Evolutionary conservation across 2,329 filamentous ascomycete genomes (phyloP).

Genomic region (Seiridium cupressi): DNA sequence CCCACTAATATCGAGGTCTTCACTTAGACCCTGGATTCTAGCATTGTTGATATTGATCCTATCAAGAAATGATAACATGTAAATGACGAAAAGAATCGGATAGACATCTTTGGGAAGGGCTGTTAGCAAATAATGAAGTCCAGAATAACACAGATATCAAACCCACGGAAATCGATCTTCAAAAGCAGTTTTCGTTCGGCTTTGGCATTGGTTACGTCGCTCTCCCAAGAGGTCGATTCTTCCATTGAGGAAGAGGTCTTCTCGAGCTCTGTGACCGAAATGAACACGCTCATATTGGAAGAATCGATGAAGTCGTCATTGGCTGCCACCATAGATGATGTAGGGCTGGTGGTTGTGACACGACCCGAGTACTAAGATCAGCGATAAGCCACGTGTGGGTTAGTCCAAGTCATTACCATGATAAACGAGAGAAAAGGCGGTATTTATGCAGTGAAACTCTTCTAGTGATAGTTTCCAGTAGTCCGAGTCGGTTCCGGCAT

Average conservation of each 20-base stretch:
- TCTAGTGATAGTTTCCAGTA: neutral
- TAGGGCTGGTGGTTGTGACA: neutral
- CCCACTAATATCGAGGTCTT: conserved; percentile 38
- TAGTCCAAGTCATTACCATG: neutral
- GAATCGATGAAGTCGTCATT: neutral
- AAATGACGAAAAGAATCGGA: conserved; percentile 39
- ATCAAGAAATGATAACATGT: conserved; percentile 41
- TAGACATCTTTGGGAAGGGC: conserved; percentile 22
- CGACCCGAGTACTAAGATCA: neutral
- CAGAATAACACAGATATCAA: too few relatives aligned
- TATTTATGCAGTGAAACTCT: neutral
- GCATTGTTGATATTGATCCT: conserved; percentile 49
- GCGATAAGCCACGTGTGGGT: neutral
- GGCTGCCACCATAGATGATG: neutral
- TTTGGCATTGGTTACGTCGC: conserved; percentile 24
- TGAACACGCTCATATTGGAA: neutral
- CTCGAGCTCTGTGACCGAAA: neutral
- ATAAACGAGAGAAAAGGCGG: neutral
- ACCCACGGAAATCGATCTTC: conserved; percentile 36
- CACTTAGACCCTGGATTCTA: conserved; percentile 39
- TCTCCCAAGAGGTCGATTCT: neutral
- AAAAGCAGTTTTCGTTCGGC: conserved; percentile 33
- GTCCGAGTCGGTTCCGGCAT: too few relatives aligned
- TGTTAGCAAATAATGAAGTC: neutral
- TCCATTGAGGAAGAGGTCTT: neutral